phyloP scores from a whole-genome alignment of 257 asterid species.

The Fraxinus anomala region DNA sequence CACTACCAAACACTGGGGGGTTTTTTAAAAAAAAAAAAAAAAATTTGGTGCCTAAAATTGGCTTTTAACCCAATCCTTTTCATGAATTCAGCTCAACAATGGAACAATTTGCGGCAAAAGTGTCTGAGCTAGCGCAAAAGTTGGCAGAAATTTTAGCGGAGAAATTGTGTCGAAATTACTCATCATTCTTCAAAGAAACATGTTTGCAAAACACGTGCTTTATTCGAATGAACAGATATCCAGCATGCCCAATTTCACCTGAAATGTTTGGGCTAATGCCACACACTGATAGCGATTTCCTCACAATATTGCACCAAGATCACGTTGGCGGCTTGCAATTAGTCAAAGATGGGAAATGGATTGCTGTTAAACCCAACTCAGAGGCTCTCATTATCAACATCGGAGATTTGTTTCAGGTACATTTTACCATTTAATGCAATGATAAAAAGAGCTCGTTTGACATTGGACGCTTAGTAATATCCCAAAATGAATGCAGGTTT shows the following conservation, averaged over 20 bases:
- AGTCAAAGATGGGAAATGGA: conserved; percentile 71
- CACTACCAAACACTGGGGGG: too few relatives aligned
- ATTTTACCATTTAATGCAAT: background rate
- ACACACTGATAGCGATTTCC: conserved; percentile 85
- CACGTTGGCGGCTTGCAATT: conserved; percentile 78
- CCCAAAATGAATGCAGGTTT: conserved; percentile 48
- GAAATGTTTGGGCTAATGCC: conserved; percentile 66
- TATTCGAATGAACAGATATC: conserved; percentile 80
- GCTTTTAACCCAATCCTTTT: background rate
- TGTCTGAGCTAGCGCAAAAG: conserved; percentile 52
- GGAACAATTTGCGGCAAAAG: conserved; percentile 56
- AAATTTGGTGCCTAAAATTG: conserved; percentile 10
- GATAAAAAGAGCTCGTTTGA: background rate
- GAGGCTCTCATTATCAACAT: conserved; percentile 72
- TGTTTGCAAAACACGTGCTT: conserved; percentile 62
- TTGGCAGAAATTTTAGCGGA: conserved; percentile 63
- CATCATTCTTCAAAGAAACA: conserved; percentile 50
- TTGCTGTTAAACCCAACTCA: conserved; percentile 78
- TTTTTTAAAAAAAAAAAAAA: too few relatives aligned
- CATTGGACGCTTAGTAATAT: background rate
- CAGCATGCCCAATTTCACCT: conserved; percentile 56
- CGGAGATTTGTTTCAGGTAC: conserved; percentile 88
- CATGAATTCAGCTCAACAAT: conserved; percentile 54
- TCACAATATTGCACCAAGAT: conserved; percentile 80
- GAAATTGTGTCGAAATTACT: conserved; percentile 42